phyloP scores from a whole-genome alignment of 2,329 filamentous ascomycete genomes.

The Leptographium wingfieldii region DNA sequence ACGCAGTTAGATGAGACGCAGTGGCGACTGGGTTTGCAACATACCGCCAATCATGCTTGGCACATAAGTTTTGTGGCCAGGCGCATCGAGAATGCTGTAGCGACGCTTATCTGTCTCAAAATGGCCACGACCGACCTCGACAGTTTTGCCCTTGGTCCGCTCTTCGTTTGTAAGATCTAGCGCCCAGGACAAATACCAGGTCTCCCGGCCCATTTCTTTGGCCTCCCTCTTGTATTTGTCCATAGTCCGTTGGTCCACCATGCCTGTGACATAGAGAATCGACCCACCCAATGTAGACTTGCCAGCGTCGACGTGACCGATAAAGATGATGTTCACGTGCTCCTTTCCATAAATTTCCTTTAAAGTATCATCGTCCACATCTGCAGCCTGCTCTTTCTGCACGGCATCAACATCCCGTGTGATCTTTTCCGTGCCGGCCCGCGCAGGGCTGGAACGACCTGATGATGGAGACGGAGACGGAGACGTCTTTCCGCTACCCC shows the following conservation, averaged over 20 bases:
- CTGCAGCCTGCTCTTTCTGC: slow-evolving; percentile 65
- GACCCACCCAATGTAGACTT: slow-evolving; percentile 94
- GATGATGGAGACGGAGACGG: slow-evolving; percentile 70
- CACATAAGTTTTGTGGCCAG: slow-evolving; percentile 95
- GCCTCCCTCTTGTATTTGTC: slow-evolving; percentile 97
- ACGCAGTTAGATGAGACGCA: neutral
- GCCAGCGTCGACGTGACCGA: slow-evolving; percentile 91
- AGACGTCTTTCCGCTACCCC: slow-evolving; percentile 58
- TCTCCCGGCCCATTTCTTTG: slow-evolving; percentile 91
- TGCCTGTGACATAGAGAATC: slow-evolving; percentile 85
- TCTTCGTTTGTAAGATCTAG: slow-evolving; percentile 96
- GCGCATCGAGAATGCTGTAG: slow-evolving; percentile 94
- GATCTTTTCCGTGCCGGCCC: slow-evolving; percentile 34
- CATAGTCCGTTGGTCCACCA: slow-evolving; percentile 98
- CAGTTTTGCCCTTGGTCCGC: slow-evolving; percentile 90
- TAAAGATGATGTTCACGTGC: slow-evolving; percentile 89
- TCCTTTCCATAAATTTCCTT: slow-evolving; percentile 96
- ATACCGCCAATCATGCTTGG: slow-evolving; percentile 86
- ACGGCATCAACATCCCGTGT: slow-evolving; percentile 68
- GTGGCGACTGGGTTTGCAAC: neutral
- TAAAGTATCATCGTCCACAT: slow-evolving; percentile 60
- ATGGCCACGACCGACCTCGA: slow-evolving; percentile 89
- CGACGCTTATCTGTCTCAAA: slow-evolving; percentile 94
- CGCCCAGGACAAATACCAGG: slow-evolving; percentile 98
- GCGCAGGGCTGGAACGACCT: slow-evolving; percentile 70